Evolutionary conservation across 2,329 filamentous ascomycete species (phyloP), one percentile per base, ranked within the genome.

Genomic region (Alternaria ethzedia): DNA sequence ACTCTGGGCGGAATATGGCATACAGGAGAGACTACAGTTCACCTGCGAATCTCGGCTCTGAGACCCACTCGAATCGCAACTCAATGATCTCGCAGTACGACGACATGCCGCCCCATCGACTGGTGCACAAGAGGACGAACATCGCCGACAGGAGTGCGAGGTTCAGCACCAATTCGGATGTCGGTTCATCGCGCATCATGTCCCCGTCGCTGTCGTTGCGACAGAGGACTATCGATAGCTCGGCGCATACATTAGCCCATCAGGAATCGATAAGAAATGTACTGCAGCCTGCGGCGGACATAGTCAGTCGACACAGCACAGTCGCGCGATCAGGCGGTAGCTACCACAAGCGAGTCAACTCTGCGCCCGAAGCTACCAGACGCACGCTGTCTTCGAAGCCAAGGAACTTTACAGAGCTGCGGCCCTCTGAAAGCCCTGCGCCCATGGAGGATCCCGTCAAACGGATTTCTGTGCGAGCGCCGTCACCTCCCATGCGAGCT

Each of bases 1-100:
- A 88, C 70, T 83, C 83, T 6, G 84, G 83, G 49, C 87, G 85
- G 74, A 85, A 85, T 63, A 74, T 82, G 59, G 86, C 86, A 3
- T 77, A 87, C 36, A 82, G 84, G 20, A 83, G 82, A 54, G 82
- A 81, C 50, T 58, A 68, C 26, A 74, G 71, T 59, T 75, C 75
- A 7, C 68, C 75, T 6, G 64, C 72, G 8, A 73, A 75, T 10
- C 82, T 82, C 64, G 83, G 82, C 11, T 82, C 84, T 4, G 70
- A 80, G 4, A 75, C 82, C 6, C 75, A 71, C 36, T 85, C 84
- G 3, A 81, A 82, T 30, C 81, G 82, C 43, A 80, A 79, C 17
- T 86, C 85, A 2, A 66, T 81, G 10, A 75, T 75, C 13, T 83
- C 82, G 3, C 56, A 59, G 5, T 52, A 45, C 36, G 80, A 80